Percentiles rank a stretch among this genome's conserved stretches.
Evolutionary conservation across 768 basidiomycete species (phyloP).

Genomic region (Gymnopilus dilepis): DNA sequence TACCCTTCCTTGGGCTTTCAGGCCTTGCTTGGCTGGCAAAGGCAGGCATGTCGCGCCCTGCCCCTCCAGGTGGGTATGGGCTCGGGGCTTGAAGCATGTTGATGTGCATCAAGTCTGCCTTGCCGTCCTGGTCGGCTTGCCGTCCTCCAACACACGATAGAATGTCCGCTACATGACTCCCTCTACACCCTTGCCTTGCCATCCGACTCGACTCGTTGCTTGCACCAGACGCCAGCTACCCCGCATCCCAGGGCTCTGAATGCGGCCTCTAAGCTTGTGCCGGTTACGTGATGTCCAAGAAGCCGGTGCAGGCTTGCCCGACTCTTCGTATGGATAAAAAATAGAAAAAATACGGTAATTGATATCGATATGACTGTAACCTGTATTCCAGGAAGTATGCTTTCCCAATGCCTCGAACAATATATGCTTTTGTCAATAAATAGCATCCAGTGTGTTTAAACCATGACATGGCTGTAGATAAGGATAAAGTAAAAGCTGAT

Average conservation of each 20-base stretch:
- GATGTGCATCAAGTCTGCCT: background rate
- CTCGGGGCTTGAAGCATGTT: background rate
- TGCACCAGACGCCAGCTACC: background rate
- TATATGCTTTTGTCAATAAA: background rate
- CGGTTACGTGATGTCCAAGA: background rate
- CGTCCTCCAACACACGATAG: background rate
- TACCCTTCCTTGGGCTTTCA: background rate
- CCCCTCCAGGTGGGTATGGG: background rate
- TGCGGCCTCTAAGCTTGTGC: background rate
- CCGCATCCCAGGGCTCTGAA: background rate
- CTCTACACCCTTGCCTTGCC: background rate
- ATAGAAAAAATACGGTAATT: background rate
- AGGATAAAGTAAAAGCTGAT: background rate
- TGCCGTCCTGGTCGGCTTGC: background rate
- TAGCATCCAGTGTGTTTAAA: background rate
- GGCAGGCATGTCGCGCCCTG: background rate
- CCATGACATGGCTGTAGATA: background rate
- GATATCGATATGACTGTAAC: background rate
- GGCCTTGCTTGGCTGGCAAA: background rate
- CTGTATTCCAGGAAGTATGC: conserved; percentile 1
- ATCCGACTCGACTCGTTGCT: background rate
- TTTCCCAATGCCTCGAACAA: background rate
- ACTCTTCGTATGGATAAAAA: background rate
- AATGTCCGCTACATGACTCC: background rate
- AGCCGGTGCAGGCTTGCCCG: background rate